Percentiles rank a stretch among this genome's conserved stretches.
Evolutionary conservation across 305 asterid species (phyloP).

Genomic region (Fraxinus paxiana): DNA sequence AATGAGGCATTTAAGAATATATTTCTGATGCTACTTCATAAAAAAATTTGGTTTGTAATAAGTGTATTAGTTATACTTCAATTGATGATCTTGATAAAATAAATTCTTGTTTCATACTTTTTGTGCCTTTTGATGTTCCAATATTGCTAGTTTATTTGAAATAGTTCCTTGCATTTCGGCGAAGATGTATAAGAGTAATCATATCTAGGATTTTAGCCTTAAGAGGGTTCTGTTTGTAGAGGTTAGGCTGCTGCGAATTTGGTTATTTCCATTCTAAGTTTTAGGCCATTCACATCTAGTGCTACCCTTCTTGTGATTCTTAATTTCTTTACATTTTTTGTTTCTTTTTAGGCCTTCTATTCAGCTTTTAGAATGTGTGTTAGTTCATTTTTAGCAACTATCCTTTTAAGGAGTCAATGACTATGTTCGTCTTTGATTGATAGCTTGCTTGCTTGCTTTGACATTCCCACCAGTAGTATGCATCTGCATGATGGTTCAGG

Average conservation of each 20-base stretch:
- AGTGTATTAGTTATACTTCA: not conserved
- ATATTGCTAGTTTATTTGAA: not conserved
- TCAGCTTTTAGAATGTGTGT: not conserved
- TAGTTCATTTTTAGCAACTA: not conserved
- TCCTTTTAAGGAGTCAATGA: not conserved
- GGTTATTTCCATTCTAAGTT: not conserved
- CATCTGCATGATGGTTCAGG: not conserved
- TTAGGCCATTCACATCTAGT: not conserved
- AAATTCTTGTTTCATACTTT: not conserved
- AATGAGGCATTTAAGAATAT: not conserved
- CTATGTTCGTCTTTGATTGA: not conserved
- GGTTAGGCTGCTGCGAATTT: not conserved
- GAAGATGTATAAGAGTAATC: not conserved
- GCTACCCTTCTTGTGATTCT: not conserved
- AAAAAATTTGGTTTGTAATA: not conserved
- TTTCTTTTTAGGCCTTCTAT: not conserved
- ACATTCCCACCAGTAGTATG: not conserved
- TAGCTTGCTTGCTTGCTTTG: not conserved
- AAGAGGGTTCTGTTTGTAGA: not conserved
- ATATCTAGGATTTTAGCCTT: not conserved
- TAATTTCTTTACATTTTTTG: not conserved
- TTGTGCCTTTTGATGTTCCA: not conserved
- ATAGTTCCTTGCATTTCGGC: not conserved
- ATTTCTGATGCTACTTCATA: not conserved
- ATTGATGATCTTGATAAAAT: not conserved